Base-by-base conservation (phyloP, 2,329 filamentous ascomycete species). In the Thielaviopsis cerberus region DNA sequence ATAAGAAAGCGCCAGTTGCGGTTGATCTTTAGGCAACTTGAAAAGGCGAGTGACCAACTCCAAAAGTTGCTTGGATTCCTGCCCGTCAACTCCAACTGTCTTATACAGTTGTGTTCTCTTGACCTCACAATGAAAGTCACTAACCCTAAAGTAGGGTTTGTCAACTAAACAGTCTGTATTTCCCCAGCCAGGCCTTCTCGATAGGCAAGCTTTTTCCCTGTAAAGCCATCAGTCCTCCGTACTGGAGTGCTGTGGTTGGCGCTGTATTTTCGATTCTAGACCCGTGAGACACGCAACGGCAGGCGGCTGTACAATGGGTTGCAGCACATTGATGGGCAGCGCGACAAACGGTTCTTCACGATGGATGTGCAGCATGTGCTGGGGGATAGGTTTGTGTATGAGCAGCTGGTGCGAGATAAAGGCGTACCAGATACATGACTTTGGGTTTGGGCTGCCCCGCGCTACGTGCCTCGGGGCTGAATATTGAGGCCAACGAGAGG, bases 381-480 rank as follows among this genome's bases (percentile, higher is more conserved):
- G 57, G 2, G 48, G 48, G n/a, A 30, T 58, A 30, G 56, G 51
- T 27, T 1, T 54, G 8, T 58, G 56, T 23, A 30, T 24, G 4
- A 54, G 51, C 17, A 53, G 50, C 13, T 58, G 56, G 56, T 23
- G 56, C 22, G 56, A 58, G 13, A 13, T 58, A 34, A 30, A 41
- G 8, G 26, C 23, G 1, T 58, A 58, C 23, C 20, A 54, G 6
- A 11, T 6, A 1, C 56, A 58, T 20, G 51, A 58, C 23, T 58
- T 54, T 34, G 56, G 56, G 17, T 58, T 58, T 53, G 56, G 56
- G n/a, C 34, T 58, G 22, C 56, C 56, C 8, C 51, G 56, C 56
- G 2, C 22, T 58, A n/a, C 51, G 57, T 4, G 15, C 54, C 30
- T 51, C 57, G 26, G 27, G 48, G 7, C 30, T 51, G 17, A 51